Conservation (phyloP, 768 basidiomycete species). For the Kwoniella bestiolae region DNA sequence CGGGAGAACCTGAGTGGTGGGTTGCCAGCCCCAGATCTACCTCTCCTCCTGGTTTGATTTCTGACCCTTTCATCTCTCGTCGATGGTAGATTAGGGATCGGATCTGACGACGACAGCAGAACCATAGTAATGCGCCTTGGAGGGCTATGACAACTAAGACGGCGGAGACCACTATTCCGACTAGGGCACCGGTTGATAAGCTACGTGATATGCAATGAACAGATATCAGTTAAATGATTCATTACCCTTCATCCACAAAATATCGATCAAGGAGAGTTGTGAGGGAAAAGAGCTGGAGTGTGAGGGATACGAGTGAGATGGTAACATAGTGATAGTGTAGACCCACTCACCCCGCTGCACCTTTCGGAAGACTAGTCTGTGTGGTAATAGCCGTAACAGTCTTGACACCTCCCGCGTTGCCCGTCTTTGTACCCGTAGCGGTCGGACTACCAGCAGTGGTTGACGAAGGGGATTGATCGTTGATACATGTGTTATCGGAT, state of each 20-base stretch:
- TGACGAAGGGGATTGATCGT: constrained; percentile 59
- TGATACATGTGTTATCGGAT: constrained; percentile 64
- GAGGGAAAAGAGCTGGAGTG: too few species aligned
- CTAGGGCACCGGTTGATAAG: constrained; percentile 41
- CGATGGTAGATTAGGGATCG: constrained; percentile 37
- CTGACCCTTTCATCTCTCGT: constrained; percentile 33
- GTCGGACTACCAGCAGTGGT: constrained; percentile 36
- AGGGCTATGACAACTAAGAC: constrained; percentile 38
- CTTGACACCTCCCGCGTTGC: constrained; percentile 30
- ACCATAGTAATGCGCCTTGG: constrained; percentile 43
- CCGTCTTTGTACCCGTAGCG: constrained; percentile 23
- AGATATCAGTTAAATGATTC: too few species aligned
- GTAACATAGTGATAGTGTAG: too few species aligned
- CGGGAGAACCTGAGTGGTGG: background rate
- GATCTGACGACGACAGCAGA: constrained; percentile 49
- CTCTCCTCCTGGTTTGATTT: constrained; percentile 39
- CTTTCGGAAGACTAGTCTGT: constrained; percentile 17
- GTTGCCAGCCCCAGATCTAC: constrained; percentile 39
- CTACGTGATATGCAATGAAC: constrained; percentile 13
- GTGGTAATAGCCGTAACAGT: constrained; percentile 49
- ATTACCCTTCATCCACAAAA: too few species aligned
- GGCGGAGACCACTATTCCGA: constrained; percentile 41
- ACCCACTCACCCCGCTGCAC: constrained; percentile 38
- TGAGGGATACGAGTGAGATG: too few species aligned
- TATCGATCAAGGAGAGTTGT: too few species aligned